These are phyloP conservation scores for sweet orange (Citrus sinensis) DNA, from an alignment of 345 rosid genomes.

Conservation along the genomic window DNA sequence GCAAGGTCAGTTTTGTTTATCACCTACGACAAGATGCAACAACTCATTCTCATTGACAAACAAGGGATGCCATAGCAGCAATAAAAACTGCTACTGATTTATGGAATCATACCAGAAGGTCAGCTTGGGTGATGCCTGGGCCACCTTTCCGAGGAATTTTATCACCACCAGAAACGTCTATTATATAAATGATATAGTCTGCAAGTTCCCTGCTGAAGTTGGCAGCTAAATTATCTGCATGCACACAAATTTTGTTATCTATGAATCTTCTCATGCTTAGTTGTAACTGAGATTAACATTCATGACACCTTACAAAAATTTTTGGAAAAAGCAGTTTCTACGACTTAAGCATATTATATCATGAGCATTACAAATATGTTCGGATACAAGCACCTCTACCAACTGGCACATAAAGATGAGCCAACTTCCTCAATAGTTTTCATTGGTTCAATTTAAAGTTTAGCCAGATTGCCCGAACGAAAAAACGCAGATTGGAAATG, in stretches of 20 bases:
- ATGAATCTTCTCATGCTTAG: not conserved
- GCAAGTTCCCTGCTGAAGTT: conserved; percentile 97
- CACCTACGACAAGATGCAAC: conserved; percentile 41
- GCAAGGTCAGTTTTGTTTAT: conserved; percentile 98
- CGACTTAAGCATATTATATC: not conserved
- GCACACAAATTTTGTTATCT: not conserved
- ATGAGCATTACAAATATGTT: not conserved
- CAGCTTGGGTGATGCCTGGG: conserved; percentile 98
- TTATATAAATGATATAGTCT: conserved; percentile 89
- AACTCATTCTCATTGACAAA: not conserved
- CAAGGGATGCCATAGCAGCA: not conserved
- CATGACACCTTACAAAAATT: not conserved
- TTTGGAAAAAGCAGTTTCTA: not conserved
- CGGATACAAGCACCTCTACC: too few relatives aligned
- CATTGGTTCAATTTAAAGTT: not conserved
- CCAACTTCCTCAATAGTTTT: not conserved
- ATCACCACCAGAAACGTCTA: conserved; percentile 93
- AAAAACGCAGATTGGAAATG: not conserved
- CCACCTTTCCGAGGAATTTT: conserved; percentile 97
- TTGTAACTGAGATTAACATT: not conserved
- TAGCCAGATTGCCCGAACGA: not conserved
- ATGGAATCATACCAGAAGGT: conserved; percentile 58
- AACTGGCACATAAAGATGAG: not conserved
- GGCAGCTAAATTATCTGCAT: conserved; percentile 91
- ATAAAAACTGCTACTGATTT: not conserved